Evolutionary conservation across 108 stramenopile genomes (phyloP), one percentile per base, ranked within the genome.

Genomic region (Nitzschia sp.): DNA sequence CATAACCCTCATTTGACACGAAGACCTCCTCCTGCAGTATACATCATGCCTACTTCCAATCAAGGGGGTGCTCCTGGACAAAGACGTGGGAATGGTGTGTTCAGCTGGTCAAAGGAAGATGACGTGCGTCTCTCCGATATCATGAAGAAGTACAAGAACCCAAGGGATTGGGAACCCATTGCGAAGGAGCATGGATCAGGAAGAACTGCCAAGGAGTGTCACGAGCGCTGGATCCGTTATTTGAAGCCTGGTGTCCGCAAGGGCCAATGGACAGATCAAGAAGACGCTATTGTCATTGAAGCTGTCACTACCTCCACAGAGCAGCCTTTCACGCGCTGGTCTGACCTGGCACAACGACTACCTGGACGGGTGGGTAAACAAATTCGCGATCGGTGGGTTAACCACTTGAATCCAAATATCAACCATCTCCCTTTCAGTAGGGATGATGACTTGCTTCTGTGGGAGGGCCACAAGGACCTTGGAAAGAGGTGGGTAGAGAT

Each of bases 401-500:
- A 94, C 79, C 90, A 94, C 57, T 68, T 94, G 59, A 94, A 94
- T 72, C 93, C 91, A 7, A 80, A 82, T 38, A 89, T 92, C 63
- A 87, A 87, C 60, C 87, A 92, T 59, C 69, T 87, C 75, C 88
- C 88, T 7, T 92, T 89, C 62, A 77, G 82, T 41, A 59, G 75
- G 1, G 91, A 92, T 64, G 91, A 92, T 57, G 91, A 94, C 61
- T 65, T 94, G 60, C 63, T 77, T 2, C 69, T 94, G 10, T 91
- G 89, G 88, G 78, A 94, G 21, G 90, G 93, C 8, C 90, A 94
- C 68, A 75, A 81, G 19, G 74, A 79, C 51, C 72, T 86, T 25
- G 93, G 93, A 21, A 91, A 91, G 60, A 56, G 93, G 64, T 94
- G 93, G 93, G 90, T 89, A 3, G 90, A 94, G 69, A 94, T 94